Evolutionary conservation across 2,329 filamentous ascomycete species (phyloP), one percentile per base, ranked within the genome.

Genomic region (Neoascochyta sp.): DNA sequence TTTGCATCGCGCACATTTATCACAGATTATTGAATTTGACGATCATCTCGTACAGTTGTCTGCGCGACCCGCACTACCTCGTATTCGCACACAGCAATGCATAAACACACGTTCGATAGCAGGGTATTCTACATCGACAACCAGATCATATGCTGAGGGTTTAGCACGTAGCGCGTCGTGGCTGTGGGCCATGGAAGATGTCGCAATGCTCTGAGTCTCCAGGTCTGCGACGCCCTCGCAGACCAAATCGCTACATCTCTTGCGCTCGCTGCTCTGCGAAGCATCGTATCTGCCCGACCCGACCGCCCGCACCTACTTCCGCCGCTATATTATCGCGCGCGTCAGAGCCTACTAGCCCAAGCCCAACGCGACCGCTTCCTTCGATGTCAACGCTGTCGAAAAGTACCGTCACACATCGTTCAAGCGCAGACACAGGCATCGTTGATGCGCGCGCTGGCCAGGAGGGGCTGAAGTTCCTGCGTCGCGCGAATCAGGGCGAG

Each of bases 201-300:
- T n/a, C n/a, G n/a, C n/a, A n/a, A n/a, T n/a, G n/a, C n/a, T n/a
- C n/a, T n/a, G n/a, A n/a, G n/a, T n/a, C n/a, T n/a, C n/a, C n/a
- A n/a, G n/a, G n/a, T n/a, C n/a, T n/a, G n/a, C 14, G 7, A n/a
- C 32, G 15, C n/a, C 19, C 8, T 13, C 29, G 19, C 29, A 32
- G 7, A 9, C 23, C n/a, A n/a, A n/a, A 29, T 47, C 64, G 15
- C 46, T 66, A 14, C 69, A 74, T 48, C 59, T 78, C 24, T 65
- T 76, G 41, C 74, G 78, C 27, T 65, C 70, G 14, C 65, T 78
- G 7, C 68, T 81, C 20, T 72, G 78, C 36, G 73, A 80, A 61
- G 69, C 68, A 40, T 69, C 71, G 33, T 81, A 81, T 46, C 70
- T 81, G 21, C 76, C 78, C 16, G 76, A 81, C 48, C 65, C 71